These are phyloP conservation scores for Tetracladium marchalianum DNA, from an alignment of 495 filamentous ascomycete genomes.

Conservation along the genomic window DNA sequence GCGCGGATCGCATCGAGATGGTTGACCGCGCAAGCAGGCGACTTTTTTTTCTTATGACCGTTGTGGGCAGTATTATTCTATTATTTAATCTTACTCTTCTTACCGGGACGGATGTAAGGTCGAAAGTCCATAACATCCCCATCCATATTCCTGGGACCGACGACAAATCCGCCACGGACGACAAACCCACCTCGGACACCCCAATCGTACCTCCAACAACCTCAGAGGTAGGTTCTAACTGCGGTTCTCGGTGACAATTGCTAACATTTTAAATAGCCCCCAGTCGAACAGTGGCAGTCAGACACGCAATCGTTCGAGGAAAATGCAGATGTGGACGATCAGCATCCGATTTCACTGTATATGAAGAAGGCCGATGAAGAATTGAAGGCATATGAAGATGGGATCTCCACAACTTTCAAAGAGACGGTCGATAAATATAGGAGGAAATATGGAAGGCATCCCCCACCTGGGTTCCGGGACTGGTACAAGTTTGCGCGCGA, in stretches of 20 bases:
- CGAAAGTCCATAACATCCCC: constrained; percentile 14
- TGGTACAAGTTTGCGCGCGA: constrained; percentile 60
- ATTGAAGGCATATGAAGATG: constrained; percentile 27
- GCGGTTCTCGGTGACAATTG: too few relatives aligned
- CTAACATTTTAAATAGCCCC: constrained; percentile 6
- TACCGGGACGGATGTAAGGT: constrained; percentile 8
- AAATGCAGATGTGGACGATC: constrained; percentile 9
- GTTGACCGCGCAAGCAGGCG: constrained; percentile 6
- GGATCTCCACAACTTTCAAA: constrained; percentile 37
- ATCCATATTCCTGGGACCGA: constrained; percentile 12
- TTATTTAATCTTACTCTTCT: constrained; percentile 10
- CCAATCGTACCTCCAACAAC: too few relatives aligned
- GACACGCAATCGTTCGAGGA: constrained; percentile 14
- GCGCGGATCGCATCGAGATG: neutral
- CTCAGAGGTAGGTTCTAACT: too few relatives aligned
- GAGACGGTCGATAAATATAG: constrained; percentile 55
- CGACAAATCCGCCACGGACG: too few relatives aligned
- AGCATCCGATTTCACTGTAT: constrained; percentile 35
- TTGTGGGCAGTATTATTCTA: constrained; percentile 8
- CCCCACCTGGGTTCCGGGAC: constrained; percentile 57
- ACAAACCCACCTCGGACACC: too few relatives aligned
- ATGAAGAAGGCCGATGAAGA: constrained; percentile 32
- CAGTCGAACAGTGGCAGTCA: constrained; percentile 3
- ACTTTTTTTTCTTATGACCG: constrained; percentile 10
- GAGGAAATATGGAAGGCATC: constrained; percentile 53